phyloP scores from a whole-genome alignment of 179 eudicot species.

The Vitellaria paradoxa region DNA sequence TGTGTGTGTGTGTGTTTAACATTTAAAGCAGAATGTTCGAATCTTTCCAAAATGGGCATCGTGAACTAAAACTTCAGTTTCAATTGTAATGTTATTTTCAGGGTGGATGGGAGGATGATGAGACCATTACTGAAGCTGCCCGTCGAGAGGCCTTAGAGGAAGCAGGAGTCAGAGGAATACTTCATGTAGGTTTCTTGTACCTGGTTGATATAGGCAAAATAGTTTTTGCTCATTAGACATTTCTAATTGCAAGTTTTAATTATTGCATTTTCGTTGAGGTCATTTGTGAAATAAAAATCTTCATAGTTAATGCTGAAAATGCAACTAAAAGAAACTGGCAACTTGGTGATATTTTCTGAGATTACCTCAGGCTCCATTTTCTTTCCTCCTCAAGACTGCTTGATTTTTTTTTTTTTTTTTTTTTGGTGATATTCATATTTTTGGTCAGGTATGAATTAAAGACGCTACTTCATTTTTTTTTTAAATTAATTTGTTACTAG shows the following conservation, averaged over 20 bases:
- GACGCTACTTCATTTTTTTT: neutral
- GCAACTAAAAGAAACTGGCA: neutral
- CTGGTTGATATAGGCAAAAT: neutral
- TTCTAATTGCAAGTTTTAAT: neutral
- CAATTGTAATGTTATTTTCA: neutral
- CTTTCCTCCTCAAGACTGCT: neutral
- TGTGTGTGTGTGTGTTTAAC: neutral
- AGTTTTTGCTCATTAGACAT: neutral
- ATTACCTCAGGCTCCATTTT: neutral
- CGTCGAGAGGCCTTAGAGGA: slow-evolving; percentile 55
- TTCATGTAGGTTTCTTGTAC: slow-evolving; percentile 30
- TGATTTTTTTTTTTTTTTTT: too few relatives aligned
- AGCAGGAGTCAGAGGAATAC: slow-evolving; percentile 46
- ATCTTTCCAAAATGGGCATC: neutral
- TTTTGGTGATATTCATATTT: too few relatives aligned
- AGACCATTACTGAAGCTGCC: slow-evolving; percentile 48
- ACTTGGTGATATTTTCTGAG: neutral
- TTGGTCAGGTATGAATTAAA: neutral
- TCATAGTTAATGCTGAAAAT: neutral
- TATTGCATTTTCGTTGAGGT: neutral
- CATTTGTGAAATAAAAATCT: neutral
- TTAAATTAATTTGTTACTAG: neutral
- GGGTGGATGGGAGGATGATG: slow-evolving; percentile 64
- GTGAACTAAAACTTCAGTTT: neutral
- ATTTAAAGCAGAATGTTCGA: neutral